These are phyloP conservation scores for Teratosphaeria gauchensis DNA, from an alignment of 2,329 filamentous ascomycete species.

Conservation along the genomic window DNA sequence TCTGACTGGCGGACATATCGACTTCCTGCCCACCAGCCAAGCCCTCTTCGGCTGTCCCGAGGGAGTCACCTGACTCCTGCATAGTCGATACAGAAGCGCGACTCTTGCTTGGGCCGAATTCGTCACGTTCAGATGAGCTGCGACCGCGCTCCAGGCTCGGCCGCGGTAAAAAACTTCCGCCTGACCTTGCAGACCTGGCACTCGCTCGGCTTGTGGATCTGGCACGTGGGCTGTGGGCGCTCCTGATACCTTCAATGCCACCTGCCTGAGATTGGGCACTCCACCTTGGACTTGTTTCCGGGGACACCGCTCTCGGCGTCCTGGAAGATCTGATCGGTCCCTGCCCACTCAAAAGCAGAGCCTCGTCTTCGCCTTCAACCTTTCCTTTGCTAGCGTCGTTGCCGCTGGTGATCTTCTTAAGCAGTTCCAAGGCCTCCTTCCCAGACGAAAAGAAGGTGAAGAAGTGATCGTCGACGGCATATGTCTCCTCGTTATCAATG, in stretches of 20 bases:
- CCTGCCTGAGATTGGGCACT: conserved; percentile 28
- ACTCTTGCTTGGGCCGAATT: conserved; percentile 54
- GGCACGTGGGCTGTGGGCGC: neutral
- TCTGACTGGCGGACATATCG: conserved; percentile 72
- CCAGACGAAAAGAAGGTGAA: conserved; percentile 91
- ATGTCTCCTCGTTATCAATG: conserved; percentile 88
- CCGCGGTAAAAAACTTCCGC: conserved; percentile 10
- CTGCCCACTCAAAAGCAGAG: neutral
- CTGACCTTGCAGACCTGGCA: neutral
- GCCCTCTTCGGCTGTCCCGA: conserved; percentile 32
- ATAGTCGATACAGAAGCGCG: conserved; percentile 44
- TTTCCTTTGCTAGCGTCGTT: conserved; percentile 32
- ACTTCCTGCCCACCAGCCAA: conserved; percentile 7
- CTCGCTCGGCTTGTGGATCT: neutral
- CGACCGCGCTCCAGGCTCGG: conserved; percentile 25
- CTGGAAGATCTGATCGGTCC: neutral
- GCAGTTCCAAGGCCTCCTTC: conserved; percentile 68
- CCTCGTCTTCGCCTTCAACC: conserved; percentile 5
- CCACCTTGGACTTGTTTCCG: conserved; percentile 24
- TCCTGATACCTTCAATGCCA: neutral
- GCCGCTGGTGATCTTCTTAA: conserved; percentile 64
- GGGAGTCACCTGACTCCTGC: conserved; percentile 63
- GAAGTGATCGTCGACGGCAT: conserved; percentile 95
- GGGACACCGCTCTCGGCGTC: neutral
- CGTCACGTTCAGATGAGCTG: conserved; percentile 31